These are phyloP conservation scores for Bruguiera parviflora DNA, from an alignment of 345 rosid species.

Conservation along the genomic window DNA sequence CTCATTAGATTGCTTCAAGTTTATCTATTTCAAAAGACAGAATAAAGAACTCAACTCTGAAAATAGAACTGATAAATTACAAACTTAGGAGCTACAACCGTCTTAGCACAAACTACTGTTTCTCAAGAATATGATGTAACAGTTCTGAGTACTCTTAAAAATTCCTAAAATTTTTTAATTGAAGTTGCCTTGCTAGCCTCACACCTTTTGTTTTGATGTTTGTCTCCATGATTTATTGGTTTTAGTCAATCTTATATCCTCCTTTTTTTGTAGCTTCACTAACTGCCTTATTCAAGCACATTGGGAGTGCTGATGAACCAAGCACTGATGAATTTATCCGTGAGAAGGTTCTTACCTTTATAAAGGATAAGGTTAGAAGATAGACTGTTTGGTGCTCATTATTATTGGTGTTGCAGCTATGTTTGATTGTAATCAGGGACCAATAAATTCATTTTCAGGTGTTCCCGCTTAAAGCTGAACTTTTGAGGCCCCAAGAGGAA, in stretches of 20 bases:
- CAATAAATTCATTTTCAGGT: slow-evolving; percentile 47
- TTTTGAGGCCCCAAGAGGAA: slow-evolving; percentile 90
- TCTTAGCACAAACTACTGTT: no score
- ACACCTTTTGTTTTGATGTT: background rate
- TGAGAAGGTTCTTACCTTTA: slow-evolving; percentile 76
- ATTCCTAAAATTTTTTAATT: no score
- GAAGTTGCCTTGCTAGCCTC: no score
- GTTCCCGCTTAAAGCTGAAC: slow-evolving; percentile 82
- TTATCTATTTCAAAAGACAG: no score
- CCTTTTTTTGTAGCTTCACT: slow-evolving; percentile 62
- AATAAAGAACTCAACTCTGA: no score
- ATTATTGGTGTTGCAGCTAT: background rate
- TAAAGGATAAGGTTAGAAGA: slow-evolving; percentile 77
- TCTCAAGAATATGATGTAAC: no score
- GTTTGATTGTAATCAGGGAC: slow-evolving; percentile 9
- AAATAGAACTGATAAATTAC: no score
- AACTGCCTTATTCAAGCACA: slow-evolving; percentile 79
- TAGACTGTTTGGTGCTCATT: background rate
- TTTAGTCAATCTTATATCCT: background rate
- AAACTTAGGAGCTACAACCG: no score
- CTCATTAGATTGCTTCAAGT: no score
- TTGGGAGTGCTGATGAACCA: slow-evolving; percentile 70
- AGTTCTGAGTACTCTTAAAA: no score
- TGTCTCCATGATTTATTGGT: background rate
- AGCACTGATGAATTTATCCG: slow-evolving; percentile 69